Evolutionary conservation across 352 stramenopile species (phyloP).

Genomic region (Pythium oligandrum): DNA sequence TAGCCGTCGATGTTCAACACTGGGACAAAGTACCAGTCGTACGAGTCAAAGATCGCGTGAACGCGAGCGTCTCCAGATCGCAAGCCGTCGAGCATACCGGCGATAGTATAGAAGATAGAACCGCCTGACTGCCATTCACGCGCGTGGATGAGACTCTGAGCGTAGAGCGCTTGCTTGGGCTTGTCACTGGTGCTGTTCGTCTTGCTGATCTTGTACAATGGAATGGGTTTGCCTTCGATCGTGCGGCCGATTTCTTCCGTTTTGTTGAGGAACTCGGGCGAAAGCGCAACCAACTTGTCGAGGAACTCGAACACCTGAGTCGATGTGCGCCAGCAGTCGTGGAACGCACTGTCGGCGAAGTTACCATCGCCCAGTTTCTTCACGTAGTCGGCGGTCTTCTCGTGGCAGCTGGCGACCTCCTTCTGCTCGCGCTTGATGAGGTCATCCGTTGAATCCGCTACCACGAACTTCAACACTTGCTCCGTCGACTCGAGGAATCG

Average conservation of each 20-base stretch:
- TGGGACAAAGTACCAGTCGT: constrained; percentile 77
- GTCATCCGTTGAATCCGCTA: no score
- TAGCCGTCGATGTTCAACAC: constrained; percentile 80
- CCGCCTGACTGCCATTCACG: constrained; percentile 23
- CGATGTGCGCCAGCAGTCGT: constrained; percentile 61
- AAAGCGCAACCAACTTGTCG: constrained; percentile 34
- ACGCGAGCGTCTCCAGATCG: constrained; percentile 3
- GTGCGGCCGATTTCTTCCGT: constrained; percentile 43
- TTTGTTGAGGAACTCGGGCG: constrained; percentile 47
- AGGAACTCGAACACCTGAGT: constrained; percentile 66
- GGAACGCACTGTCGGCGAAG: constrained; percentile 53
- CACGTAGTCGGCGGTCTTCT: constrained; percentile 4
- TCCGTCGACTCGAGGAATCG: background rate
- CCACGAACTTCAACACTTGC: no score
- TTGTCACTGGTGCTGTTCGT: constrained; percentile 2
- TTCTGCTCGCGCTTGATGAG: background rate
- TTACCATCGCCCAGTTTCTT: constrained; percentile 1
- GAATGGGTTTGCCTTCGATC: constrained; percentile 46
- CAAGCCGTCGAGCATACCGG: constrained; percentile 17
- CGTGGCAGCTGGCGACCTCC: constrained; percentile 10
- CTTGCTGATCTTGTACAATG: constrained; percentile 58
- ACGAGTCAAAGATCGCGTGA: constrained; percentile 23
- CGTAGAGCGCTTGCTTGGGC: constrained; percentile 47
- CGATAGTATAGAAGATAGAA: constrained; percentile 17
- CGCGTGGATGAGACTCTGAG: constrained; percentile 58